A percentile compares a stretch with the other conserved stretches of the same genome.
These are phyloP conservation scores for Yarrowia bubula DNA, from an alignment of 805 yeast species.

Conservation along the genomic window DNA sequence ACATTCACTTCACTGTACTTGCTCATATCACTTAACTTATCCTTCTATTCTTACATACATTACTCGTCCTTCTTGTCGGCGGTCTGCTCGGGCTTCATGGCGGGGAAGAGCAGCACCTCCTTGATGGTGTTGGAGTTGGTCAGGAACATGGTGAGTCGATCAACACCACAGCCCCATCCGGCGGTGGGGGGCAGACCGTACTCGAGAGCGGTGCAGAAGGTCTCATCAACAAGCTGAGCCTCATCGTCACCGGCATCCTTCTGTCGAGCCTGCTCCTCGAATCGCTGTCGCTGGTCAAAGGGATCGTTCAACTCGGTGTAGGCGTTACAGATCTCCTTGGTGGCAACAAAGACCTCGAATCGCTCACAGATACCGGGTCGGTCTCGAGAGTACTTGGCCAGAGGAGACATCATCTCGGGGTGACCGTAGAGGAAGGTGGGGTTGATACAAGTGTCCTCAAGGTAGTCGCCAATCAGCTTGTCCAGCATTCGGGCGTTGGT, in stretches of 20 bases:
- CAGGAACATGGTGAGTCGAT: constrained; percentile 96
- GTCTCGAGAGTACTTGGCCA: constrained; percentile 92
- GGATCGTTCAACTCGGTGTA: constrained; percentile 99
- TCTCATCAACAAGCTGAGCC: constrained; percentile 94
- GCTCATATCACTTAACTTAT: neutral
- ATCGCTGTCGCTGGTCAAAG: constrained; percentile 94
- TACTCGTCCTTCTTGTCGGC: constrained; percentile 16
- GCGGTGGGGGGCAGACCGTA: constrained; percentile 99
- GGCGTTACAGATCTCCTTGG: constrained; percentile 97
- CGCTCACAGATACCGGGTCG: constrained; percentile 96
- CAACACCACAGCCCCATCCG: constrained; percentile 99
- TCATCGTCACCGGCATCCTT: constrained; percentile 99
- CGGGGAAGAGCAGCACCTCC: constrained; percentile 97
- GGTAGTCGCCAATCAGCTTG: constrained; percentile 90
- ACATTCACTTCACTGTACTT: neutral
- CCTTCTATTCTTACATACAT: neutral
- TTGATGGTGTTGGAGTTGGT: constrained; percentile 95
- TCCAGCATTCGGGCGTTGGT: constrained; percentile 99
- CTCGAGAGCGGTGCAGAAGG: constrained; percentile 95
- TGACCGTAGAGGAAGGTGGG: constrained; percentile 98
- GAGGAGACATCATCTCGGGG: constrained; percentile 99
- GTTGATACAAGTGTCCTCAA: constrained; percentile 88
- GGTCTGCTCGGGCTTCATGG: constrained; percentile 86
- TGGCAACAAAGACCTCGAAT: constrained; percentile 97
- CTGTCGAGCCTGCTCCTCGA: constrained; percentile 98